Conservation (phyloP, 805 yeast genomes). For the Lipomyces orientalis region DNA sequence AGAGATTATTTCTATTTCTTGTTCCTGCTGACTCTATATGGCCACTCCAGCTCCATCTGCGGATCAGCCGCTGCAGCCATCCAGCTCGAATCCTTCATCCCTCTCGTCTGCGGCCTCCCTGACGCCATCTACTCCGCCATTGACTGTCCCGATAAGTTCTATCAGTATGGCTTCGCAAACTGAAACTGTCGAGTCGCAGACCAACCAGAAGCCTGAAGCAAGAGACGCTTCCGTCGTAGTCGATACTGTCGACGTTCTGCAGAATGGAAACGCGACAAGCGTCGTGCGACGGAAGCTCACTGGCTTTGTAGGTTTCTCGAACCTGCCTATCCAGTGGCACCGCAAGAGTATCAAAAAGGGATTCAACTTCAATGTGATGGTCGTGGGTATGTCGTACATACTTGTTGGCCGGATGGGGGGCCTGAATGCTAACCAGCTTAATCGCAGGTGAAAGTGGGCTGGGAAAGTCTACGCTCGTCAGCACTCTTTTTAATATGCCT, state of each 20-base stretch:
- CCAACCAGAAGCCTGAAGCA: neutral
- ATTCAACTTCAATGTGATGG: slow-evolving; percentile 84
- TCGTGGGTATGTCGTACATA: slow-evolving; percentile 61
- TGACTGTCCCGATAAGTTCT: neutral
- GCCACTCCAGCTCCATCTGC: neutral
- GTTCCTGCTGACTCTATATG: neutral
- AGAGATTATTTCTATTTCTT: neutral
- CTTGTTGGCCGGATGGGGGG: neutral
- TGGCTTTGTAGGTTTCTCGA: slow-evolving; percentile 96
- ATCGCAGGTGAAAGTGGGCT: slow-evolving; percentile 74
- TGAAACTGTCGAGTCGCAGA: neutral
- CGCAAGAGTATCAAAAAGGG: slow-evolving; percentile 90
- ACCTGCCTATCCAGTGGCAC: slow-evolving; percentile 98
- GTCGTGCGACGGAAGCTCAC: slow-evolving; percentile 81
- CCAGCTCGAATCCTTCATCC: slow-evolving; percentile 10
- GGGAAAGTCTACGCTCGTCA: slow-evolving; percentile 90
- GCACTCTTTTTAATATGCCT: slow-evolving; percentile 80
- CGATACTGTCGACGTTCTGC: slow-evolving; percentile 9
- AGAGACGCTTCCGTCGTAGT: slow-evolving; percentile 6
- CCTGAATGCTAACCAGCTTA: neutral
- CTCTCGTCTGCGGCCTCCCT: slow-evolving; percentile 11
- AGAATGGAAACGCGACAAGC: slow-evolving; percentile 49
- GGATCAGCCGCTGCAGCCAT: slow-evolving; percentile 5
- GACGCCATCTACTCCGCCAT: slow-evolving; percentile 8
- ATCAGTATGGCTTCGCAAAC: slow-evolving; percentile 9